Base-by-base conservation (phyloP, 2,329 filamentous ascomycete species). In the Trichophyton benhamiae region DNA sequence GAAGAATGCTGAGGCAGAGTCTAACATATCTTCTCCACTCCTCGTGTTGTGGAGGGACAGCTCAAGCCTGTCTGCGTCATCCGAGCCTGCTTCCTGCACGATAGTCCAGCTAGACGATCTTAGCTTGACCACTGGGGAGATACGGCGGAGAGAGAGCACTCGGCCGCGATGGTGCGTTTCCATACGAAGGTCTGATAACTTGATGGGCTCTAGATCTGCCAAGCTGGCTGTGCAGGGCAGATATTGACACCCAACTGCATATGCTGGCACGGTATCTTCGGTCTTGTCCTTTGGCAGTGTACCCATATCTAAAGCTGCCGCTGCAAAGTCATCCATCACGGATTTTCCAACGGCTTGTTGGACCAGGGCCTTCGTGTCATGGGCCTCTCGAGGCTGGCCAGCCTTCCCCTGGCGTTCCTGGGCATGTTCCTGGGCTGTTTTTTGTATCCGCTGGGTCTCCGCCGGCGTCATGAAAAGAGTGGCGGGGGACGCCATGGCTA, bases 1-100 rank as follows among this genome's bases (percentile, higher is more conserved):
- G 30, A 83, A 66, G 9, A 76, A 71, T 0, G 77, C 66, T 11
- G 68, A 70, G 0, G 71, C 70, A 1, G 49, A 55, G 33, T 55
- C 49, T 13, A 55, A 13, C 15, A 55, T 33, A 55, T 55, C 49
- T 25, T 55, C 22, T 13, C 49, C 49, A 27, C 22, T 55, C 9
- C 49, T 55, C 20, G 49, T 33, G 30, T n/a, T 55, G 27, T 55
- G 49, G 2, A 55, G 20, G 30, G 27, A 55, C 13, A 55, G 9
- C 27, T 55, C 49, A 4, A 55, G 27, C 13, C 49, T 27, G 25
- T 55, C 49, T 36, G 49, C 49, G 7, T 55, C 49, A 3, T 55
- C 49, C 15, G 49, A 55, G 49, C 13, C 49, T 36, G 30, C 49
- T 55, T 25, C 49, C 30, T 36, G 49, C 13, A 55, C 49, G 20